Conservation (phyloP, 2,329 filamentous ascomycete genomes). For the Teratosphaeria pseudoeucalypti region DNA sequence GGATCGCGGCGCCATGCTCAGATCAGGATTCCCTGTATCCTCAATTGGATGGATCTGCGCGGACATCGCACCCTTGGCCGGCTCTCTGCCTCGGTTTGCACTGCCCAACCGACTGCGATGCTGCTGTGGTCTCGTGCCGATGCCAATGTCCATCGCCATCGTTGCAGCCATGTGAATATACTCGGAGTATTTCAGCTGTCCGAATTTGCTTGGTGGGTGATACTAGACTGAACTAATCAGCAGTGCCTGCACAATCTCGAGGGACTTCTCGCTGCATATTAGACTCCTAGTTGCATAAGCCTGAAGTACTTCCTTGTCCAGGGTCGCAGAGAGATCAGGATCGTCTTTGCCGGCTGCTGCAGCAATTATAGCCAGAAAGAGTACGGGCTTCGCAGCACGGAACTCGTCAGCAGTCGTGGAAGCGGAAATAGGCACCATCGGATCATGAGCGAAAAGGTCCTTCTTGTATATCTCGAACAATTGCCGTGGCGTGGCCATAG, state of each 20-base stretch:
- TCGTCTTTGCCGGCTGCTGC: slow-evolving; percentile 49
- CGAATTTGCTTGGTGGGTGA: slow-evolving; percentile 37
- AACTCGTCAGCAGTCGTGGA: slow-evolving; percentile 46
- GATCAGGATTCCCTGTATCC: slow-evolving; percentile 17
- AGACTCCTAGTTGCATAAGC: slow-evolving; percentile 40
- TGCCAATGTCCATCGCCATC: slow-evolving; percentile 39
- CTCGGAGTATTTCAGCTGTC: slow-evolving; percentile 38
- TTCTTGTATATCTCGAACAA: slow-evolving; percentile 51
- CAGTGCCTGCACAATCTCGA: slow-evolving; percentile 43
- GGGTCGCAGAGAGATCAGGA: slow-evolving; percentile 31
- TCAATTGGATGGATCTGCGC: slow-evolving; percentile 13
- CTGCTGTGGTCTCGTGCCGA: slow-evolving; percentile 13
- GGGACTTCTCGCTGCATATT: slow-evolving; percentile 39
- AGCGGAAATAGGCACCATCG: slow-evolving; percentile 50
- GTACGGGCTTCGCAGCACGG: slow-evolving; percentile 48
- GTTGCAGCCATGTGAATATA: slow-evolving; percentile 43
- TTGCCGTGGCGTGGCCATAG: slow-evolving; percentile 43
- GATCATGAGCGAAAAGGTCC: slow-evolving; percentile 51
- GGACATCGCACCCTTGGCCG: background rate
- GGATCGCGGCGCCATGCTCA: slow-evolving; percentile 14
- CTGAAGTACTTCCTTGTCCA: slow-evolving; percentile 40
- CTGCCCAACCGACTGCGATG: slow-evolving; percentile 8
- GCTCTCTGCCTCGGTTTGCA: slow-evolving; percentile 2
- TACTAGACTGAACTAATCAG: slow-evolving; percentile 42
- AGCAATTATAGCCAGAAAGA: slow-evolving; percentile 63